phyloP scores from a whole-genome alignment of 441 rosid genomes.

The Gossypium davidsonii region DNA sequence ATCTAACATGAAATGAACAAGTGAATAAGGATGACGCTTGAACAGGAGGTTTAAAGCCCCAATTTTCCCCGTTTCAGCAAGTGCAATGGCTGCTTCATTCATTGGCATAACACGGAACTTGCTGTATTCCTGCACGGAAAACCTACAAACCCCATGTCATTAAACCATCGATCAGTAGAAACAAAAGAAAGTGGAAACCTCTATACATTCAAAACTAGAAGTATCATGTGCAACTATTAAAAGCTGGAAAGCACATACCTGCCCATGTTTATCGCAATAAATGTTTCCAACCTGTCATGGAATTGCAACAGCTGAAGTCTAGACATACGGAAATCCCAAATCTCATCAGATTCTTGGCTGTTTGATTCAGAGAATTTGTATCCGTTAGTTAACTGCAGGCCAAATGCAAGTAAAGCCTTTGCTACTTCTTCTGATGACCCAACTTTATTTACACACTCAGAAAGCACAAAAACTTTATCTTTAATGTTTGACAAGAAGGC shows the following conservation, averaged over 20 bases:
- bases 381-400: slow-evolving; percentile 52
- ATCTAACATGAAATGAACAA: slow-evolving; percentile 57
- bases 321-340: slow-evolving; percentile 71
- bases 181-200: slow-evolving; percentile 7
- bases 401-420: slow-evolving; percentile 69
- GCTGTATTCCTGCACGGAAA: slow-evolving; percentile 76
- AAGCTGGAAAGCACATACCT: slow-evolving; percentile 46
- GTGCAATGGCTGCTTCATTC: slow-evolving; percentile 59
- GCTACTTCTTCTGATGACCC: slow-evolving; percentile 77
- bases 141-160: slow-evolving; percentile 63
- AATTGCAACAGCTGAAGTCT: slow-evolving; percentile 87
- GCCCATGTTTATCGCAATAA: slow-evolving; percentile 97
- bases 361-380: slow-evolving; percentile 49
- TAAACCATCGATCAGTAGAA: slow-evolving; percentile 34
- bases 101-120: slow-evolving; percentile 72
- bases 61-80: slow-evolving; percentile 92
- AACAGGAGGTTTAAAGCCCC: slow-evolving; percentile 90
- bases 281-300: slow-evolving; percentile 85
- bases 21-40: slow-evolving; percentile 92
- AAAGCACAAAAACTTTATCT: slow-evolving; percentile 68
- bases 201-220: not conserved
- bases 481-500: slow-evolving; percentile 55
- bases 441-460: slow-evolving; percentile 72
- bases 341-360: slow-evolving; percentile 42
- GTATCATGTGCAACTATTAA: not conserved